Base-by-base conservation (phyloP, 768 basidiomycete species). In the Porpolomopsis calyptriformis region DNA sequence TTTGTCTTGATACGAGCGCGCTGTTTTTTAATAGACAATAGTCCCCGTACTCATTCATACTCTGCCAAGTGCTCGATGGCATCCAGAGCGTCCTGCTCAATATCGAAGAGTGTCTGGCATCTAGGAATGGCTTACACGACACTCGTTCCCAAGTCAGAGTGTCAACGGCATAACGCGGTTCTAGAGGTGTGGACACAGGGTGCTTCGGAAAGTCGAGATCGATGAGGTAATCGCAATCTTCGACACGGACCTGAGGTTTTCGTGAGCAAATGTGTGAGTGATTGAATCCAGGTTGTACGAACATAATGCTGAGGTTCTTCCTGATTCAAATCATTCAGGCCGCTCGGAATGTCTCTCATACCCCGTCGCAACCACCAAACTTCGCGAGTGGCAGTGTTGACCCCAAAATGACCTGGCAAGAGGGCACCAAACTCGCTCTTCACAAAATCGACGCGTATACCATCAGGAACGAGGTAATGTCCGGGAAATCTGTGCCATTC, bases 401-500 rank as follows among this genome's bases (percentile, higher is more conserved):
- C 64, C 45, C 63, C 64, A 66, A 96, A 98, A 59, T 86, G 84
- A 16, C 81, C 76, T 11, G 96, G 96, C 51, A 99, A 68, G 57
- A 89, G 73, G 8, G 91, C 94, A 50, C 82, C 74, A 54, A 98
- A 97, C 47, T 85, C 90, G 62, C 85, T 91, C 68, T 91, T 87
- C 61, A 98, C 69, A 63, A 91, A 97, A 48, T 82, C 74, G n/a
- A 94, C 79, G 22, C 78, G 72, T 48, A 98, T 66, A 22, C 78
- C 85, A 48, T 82, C 76, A 1, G 93, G 92, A 18, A 98, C 74
- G 40, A 94, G 73, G 62, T 85, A 97, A 60, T 85, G 84, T 3
- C 89, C 79, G 2, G 92, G 87, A 71, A 91, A 99, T 19, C 94
- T 76, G 58, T 97, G 71, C 96, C 96, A 99, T 64, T 99, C 96